Evolutionary conservation across 345 rosid genomes (phyloP).

Genomic region (Populus pruinosa): DNA sequence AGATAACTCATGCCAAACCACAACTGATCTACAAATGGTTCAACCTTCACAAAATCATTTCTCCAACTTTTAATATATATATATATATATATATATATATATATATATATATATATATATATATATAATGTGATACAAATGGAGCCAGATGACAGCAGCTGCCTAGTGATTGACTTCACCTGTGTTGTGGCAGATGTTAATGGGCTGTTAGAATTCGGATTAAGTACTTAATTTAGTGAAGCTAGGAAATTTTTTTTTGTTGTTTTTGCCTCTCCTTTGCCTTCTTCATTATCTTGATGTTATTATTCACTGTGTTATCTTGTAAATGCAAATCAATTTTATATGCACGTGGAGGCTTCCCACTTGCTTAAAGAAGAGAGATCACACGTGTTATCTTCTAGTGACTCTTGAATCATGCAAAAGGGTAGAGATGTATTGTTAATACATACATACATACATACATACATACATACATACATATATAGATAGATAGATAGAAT

Average conservation of each 20-base stretch:
- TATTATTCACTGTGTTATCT: slow-evolving; percentile 11
- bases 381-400: not conserved
- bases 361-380: not conserved
- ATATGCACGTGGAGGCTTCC: slow-evolving; percentile 22
- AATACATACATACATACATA: too few relatives aligned
- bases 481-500: too few relatives aligned
- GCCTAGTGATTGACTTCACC: not conserved
- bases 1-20: slow-evolving; percentile 77
- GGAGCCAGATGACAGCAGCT: not conserved
- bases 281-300: not conserved
- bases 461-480: too few relatives aligned
- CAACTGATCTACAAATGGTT: slow-evolving; percentile 73
- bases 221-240: slow-evolving; percentile 26
- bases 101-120: slow-evolving; percentile 18
- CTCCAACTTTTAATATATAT: slow-evolving; percentile 47
- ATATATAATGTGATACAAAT: not conserved
- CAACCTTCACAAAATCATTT: slow-evolving; percentile 71
- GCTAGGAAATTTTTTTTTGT: slow-evolving; percentile 27
- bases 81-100: slow-evolving; percentile 16
- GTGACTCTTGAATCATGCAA: slow-evolving; percentile 16
- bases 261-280: not conserved
- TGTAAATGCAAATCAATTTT: slow-evolving; percentile 38
- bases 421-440: not conserved
- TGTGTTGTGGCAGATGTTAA: not conserved
- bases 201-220: not conserved